These are phyloP conservation scores for Diaporthe ampelina DNA, from an alignment of 2,329 filamentous ascomycete genomes.

Conservation along the genomic window DNA sequence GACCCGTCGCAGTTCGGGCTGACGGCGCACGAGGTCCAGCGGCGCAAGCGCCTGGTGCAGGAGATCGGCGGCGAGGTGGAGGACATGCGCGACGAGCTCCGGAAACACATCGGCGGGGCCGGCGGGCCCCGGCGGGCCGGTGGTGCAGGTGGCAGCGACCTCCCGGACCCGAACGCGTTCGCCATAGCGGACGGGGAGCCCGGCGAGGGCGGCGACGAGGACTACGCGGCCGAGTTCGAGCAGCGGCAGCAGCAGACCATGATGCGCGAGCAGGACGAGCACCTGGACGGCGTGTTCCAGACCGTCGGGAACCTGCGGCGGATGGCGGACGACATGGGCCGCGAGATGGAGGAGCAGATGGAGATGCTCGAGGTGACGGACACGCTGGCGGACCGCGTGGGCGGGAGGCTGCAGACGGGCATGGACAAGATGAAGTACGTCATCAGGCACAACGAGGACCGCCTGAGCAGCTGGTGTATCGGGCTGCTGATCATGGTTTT, in stretches of 20 bases:
- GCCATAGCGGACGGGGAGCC: constrained; percentile 66
- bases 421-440: constrained; percentile 89
- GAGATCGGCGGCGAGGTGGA: constrained; percentile 92
- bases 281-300: constrained; percentile 91
- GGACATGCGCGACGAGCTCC: constrained; percentile 87
- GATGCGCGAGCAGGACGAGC: constrained; percentile 94
- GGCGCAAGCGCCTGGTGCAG: constrained; percentile 85
- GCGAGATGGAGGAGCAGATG: constrained; percentile 94
- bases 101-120: constrained; percentile 64
- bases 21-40: constrained; percentile 83
- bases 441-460: constrained; percentile 91
- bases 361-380: constrained; percentile 92
- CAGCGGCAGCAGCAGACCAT: constrained; percentile 91
- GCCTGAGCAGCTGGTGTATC: constrained; percentile 90
- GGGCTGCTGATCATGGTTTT: constrained; percentile 88
- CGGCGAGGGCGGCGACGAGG: constrained; percentile 62
- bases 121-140: constrained; percentile 46
- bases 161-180: constrained; percentile 69
- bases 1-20: constrained; percentile 91
- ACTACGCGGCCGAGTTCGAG: constrained; percentile 86
- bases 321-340: constrained; percentile 95
- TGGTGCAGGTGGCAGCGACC: constrained; percentile 51
- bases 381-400: constrained; percentile 86
- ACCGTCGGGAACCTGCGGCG: constrained; percentile 91
- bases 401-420: constrained; percentile 86